A percentile compares a stretch with the other conserved stretches of the same genome.
Evolutionary conservation across 2,329 filamentous ascomycete genomes (phyloP).

Genomic region (Fusarium albidum): DNA sequence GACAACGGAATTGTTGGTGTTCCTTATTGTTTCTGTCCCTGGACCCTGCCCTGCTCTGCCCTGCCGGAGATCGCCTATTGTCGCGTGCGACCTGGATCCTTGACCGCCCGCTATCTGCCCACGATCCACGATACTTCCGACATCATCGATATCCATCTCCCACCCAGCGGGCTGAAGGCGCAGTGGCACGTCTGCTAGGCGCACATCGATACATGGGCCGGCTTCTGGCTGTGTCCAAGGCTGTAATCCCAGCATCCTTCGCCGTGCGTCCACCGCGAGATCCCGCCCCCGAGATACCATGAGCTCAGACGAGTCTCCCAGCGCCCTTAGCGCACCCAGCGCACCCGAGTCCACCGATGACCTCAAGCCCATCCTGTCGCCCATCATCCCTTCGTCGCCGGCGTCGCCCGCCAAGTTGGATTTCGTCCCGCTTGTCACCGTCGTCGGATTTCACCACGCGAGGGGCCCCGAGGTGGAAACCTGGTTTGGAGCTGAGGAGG

Average conservation of each 20-base stretch:
- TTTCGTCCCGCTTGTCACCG: slow-evolving; percentile 76
- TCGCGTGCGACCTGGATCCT: background rate
- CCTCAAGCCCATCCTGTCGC: slow-evolving; percentile 43
- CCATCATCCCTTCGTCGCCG: slow-evolving; percentile 43
- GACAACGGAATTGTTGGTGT: background rate
- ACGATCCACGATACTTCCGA: slow-evolving; percentile 1
- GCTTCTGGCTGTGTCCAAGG: slow-evolving; percentile 23
- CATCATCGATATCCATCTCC: background rate
- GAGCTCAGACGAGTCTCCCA: slow-evolving; percentile 41
- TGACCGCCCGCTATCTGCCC: slow-evolving; percentile 11
- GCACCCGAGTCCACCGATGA: slow-evolving; percentile 36
- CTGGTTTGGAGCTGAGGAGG: slow-evolving; percentile 83
- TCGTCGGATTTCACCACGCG: slow-evolving; percentile 87
- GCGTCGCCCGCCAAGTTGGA: slow-evolving; percentile 44
- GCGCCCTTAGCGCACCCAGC: slow-evolving; percentile 34
- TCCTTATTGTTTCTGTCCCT: background rate
- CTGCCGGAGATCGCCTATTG: background rate
- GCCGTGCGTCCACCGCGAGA: background rate
- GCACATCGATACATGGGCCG: slow-evolving; percentile 35
- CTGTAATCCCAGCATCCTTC: slow-evolving; percentile 14
- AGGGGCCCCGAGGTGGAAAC: slow-evolving; percentile 90
- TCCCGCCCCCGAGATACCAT: slow-evolving; percentile 28
- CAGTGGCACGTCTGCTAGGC: slow-evolving; percentile 10
- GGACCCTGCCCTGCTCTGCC: background rate
- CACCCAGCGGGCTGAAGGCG: slow-evolving; percentile 2